Conservation (phyloP, 2,329 filamentous ascomycete species). For the Penicillium sp. region DNA sequence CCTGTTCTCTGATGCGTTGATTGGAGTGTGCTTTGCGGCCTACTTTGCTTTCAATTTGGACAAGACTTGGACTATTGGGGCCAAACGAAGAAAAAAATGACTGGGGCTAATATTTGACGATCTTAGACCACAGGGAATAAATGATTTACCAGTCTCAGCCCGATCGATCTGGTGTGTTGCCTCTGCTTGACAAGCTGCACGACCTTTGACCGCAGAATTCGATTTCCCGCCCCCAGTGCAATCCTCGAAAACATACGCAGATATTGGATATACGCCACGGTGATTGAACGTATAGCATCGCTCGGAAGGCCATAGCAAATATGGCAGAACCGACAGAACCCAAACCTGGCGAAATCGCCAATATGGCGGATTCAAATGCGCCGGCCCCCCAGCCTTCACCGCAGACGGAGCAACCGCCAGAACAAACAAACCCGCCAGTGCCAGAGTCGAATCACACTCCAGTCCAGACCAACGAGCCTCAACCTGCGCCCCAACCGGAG, state of each 20-base stretch:
- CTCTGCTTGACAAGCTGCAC: constrained; percentile 21
- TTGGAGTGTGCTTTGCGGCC: neutral
- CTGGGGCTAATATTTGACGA: constrained; percentile 14
- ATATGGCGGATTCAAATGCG: constrained; percentile 15
- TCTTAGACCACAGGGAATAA: constrained; percentile 22
- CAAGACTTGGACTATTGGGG: neutral
- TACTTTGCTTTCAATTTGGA: neutral
- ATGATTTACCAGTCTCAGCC: constrained; percentile 24
- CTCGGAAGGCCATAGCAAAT: constrained; percentile 10
- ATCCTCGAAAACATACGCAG: neutral
- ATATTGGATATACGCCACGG: neutral
- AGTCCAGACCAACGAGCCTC: constrained; percentile 2
- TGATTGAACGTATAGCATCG: constrained; percentile 2
- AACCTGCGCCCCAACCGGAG: neutral
- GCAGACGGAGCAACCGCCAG: constrained; percentile 17
- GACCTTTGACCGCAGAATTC: constrained; percentile 22
- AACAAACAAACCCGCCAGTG: constrained; percentile 6
- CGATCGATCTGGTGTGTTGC: constrained; percentile 25
- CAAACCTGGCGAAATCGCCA: constrained; percentile 19
- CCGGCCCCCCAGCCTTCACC: constrained; percentile 17
- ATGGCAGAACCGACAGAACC: constrained; percentile 25
- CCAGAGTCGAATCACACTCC: constrained; percentile 11
- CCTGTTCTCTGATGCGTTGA: neutral
- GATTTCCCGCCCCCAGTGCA: neutral
- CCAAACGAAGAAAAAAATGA: neutral